Evolutionary conservation across 371 early-diverging fungal genomes (phyloP).

Genomic region (Umbelopsis sp.): DNA sequence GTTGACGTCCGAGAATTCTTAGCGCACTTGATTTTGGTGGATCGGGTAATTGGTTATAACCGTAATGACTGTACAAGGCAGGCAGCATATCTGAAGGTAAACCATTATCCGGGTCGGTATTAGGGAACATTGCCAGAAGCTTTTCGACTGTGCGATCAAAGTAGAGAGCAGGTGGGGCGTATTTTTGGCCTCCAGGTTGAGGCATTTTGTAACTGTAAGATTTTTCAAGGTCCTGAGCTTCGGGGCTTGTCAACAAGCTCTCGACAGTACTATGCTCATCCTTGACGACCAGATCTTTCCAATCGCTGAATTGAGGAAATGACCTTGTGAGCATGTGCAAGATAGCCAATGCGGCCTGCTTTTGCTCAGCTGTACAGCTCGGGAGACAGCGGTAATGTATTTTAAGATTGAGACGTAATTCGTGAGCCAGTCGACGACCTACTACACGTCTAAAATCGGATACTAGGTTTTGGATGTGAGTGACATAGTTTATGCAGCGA

Average conservation of each 20-base stretch:
- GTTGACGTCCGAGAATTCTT: slow-evolving; percentile 83
- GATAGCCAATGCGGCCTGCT: slow-evolving; percentile 75
- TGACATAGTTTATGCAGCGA: too few relatives aligned
- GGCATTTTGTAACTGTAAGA: slow-evolving; percentile 3
- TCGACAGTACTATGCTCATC: slow-evolving; percentile 78
- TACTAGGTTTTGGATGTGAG: not conserved
- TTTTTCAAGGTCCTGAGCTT: slow-evolving; percentile 20
- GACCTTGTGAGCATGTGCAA: slow-evolving; percentile 63
- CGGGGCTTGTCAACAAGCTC: slow-evolving; percentile 51
- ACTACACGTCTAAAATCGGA: slow-evolving; percentile 75
- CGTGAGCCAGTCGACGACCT: slow-evolving; percentile 71
- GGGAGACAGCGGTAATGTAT: slow-evolving; percentile 82
- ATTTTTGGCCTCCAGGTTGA: not conserved
- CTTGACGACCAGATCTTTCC: slow-evolving; percentile 85
- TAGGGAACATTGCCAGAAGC: slow-evolving; percentile 79
- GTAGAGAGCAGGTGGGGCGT: slow-evolving; percentile 76
- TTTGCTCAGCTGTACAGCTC: slow-evolving; percentile 65
- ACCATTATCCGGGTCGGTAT: slow-evolving; percentile 73
- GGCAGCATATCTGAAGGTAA: slow-evolving; percentile 58
- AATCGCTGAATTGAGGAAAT: slow-evolving; percentile 79
- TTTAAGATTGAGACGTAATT: slow-evolving; percentile 77
- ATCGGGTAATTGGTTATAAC: slow-evolving; percentile 75
- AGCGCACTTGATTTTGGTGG: slow-evolving; percentile 78
- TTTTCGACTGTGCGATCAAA: slow-evolving; percentile 83
- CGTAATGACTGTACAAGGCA: slow-evolving; percentile 76